Conservation (phyloP, 2,329 filamentous ascomycete genomes). For the Aspergillus oerlinghausenensis region DNA sequence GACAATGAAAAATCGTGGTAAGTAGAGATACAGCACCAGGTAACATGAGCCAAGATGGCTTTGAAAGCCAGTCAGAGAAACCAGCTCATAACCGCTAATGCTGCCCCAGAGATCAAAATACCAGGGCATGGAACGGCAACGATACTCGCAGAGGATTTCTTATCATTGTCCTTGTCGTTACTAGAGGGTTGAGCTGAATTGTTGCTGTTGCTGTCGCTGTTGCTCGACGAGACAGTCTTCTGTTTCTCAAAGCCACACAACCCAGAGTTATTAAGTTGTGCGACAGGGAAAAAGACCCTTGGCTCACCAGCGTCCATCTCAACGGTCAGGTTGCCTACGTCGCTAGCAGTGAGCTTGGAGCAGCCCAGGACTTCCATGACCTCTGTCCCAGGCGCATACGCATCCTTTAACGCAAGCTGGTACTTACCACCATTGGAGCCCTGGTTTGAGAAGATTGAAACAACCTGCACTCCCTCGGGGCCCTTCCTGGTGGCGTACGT, state of each 20-base stretch:
- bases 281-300: conserved; percentile 23
- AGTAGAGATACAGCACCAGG: background rate
- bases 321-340: conserved; percentile 16
- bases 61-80: background rate
- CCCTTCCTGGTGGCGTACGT: conserved; percentile 44
- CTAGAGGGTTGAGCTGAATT: background rate
- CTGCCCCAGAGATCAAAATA: background rate
- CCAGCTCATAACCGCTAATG: background rate
- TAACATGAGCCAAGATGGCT: background rate
- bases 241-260: conserved; percentile 18
- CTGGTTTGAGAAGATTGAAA: conserved; percentile 42
- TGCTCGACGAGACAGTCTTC: background rate
- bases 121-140: background rate
- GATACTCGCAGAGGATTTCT: background rate
- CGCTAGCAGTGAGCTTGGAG: conserved; percentile 17
- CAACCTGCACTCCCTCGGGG: conserved; percentile 33
- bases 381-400: conserved; percentile 18
- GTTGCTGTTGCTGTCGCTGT: too few relatives aligned
- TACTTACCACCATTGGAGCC: conserved; percentile 27
- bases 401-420: conserved; percentile 23
- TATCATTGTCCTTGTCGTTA: background rate
- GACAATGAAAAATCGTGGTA: background rate
- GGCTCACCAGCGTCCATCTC: conserved; percentile 25
- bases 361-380: conserved; percentile 25
- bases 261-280: conserved; percentile 22